Conservation (phyloP, 2,329 filamentous ascomycete genomes). For the Diaporthe vexans region DNA sequence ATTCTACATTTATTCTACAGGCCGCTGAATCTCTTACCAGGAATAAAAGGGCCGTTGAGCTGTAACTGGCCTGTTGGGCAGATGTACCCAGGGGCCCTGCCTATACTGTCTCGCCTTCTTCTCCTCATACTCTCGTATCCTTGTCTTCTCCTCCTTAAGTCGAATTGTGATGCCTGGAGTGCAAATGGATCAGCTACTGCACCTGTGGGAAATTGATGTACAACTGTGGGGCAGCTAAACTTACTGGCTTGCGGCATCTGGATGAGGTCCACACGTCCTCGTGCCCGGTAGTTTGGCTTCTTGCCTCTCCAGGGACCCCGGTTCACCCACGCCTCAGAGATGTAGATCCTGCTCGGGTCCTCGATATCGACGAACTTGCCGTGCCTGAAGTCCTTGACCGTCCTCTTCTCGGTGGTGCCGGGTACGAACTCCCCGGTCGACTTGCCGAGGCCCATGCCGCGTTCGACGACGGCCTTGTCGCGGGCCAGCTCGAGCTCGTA, state of each 20-base stretch:
- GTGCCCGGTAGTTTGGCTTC: slow-evolving; percentile 79
- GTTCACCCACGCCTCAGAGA: slow-evolving; percentile 94
- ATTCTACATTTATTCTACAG: background rate
- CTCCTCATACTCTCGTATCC: slow-evolving; percentile 85
- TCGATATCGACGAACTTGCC: slow-evolving; percentile 78
- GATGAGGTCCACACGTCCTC: slow-evolving; percentile 78
- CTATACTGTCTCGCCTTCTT: slow-evolving; percentile 80
- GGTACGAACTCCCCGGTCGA: slow-evolving; percentile 54
- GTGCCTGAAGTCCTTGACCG: slow-evolving; percentile 81
- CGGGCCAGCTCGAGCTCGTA: slow-evolving; percentile 85
- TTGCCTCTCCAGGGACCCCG: slow-evolving; percentile 74
- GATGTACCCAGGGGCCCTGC: slow-evolving; percentile 85
- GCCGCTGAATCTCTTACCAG: slow-evolving; percentile 74
- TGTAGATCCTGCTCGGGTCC: slow-evolving; percentile 87
- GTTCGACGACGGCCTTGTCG: slow-evolving; percentile 82
- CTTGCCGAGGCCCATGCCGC: slow-evolving; percentile 84
- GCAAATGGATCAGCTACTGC: slow-evolving; percentile 16
- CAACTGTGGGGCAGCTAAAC: slow-evolving; percentile 52
- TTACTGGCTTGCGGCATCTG: slow-evolving; percentile 81
- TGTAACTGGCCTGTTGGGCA: slow-evolving; percentile 88
- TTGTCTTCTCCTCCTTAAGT: slow-evolving; percentile 93
- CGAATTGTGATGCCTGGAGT: slow-evolving; percentile 79
- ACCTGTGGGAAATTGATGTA: background rate
- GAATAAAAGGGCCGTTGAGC: slow-evolving; percentile 91
- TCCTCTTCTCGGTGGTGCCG: slow-evolving; percentile 64